Evolutionary conservation across 2,329 filamentous ascomycete genomes (phyloP).

Genomic region (Zalaria sp.): DNA sequence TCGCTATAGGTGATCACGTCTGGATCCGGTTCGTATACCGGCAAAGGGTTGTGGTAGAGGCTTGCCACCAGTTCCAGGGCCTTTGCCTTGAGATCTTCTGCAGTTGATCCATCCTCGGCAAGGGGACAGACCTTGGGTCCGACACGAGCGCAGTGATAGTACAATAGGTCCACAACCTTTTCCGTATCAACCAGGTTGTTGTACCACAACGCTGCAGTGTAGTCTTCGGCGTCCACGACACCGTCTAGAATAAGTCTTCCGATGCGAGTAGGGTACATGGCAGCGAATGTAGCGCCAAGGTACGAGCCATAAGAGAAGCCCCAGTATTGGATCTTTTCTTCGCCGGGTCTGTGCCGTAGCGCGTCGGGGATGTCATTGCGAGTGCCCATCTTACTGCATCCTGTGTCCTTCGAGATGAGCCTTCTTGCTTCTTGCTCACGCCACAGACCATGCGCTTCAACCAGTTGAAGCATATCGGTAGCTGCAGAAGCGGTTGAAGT

Average conservation of each 20-base stretch:
- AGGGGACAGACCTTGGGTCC: constrained; percentile 27
- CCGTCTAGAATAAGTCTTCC: constrained; percentile 29
- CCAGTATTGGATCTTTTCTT: constrained; percentile 26
- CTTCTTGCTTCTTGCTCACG: constrained; percentile 13
- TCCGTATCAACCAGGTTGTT: constrained; percentile 30
- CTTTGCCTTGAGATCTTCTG: constrained; percentile 21
- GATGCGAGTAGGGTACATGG: constrained; percentile 25
- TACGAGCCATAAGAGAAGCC: constrained; percentile 22
- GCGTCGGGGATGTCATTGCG: neutral
- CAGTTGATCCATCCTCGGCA: constrained; percentile 11
- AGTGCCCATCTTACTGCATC: too few species aligned
- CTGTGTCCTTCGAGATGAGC: neutral
- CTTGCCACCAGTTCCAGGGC: constrained; percentile 19
- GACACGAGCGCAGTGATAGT: constrained; percentile 27
- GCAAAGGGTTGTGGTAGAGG: constrained; percentile 26
- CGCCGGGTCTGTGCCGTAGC: constrained; percentile 9
- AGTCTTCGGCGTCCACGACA: constrained; percentile 28
- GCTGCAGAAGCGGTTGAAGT: constrained; percentile 33
- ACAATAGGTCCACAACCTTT: constrained; percentile 28
- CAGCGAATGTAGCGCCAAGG: constrained; percentile 25
- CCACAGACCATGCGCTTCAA: constrained; percentile 17
- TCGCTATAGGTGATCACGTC: constrained; percentile 28
- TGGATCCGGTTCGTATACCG: constrained; percentile 17
- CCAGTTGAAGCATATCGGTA: constrained; percentile 35
- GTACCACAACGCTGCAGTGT: constrained; percentile 19